Evolutionary conservation across 441 rosid species (phyloP).

Genomic region (Adansonia gregorii): DNA sequence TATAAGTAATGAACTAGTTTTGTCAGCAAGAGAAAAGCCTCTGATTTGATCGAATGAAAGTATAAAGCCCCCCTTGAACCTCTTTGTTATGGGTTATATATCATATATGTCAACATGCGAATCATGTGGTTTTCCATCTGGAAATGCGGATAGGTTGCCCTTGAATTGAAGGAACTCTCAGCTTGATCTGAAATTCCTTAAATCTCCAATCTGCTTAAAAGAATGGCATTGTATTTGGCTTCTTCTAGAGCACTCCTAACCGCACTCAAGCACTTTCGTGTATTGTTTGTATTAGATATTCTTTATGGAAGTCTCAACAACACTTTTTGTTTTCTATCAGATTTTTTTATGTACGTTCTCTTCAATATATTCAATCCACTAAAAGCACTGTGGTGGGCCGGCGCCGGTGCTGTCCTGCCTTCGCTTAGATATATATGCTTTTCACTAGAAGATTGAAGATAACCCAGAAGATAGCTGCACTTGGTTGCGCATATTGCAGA

Average conservation of each 20-base stretch:
- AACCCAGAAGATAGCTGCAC: background rate
- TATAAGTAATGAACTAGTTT: conserved; percentile 4
- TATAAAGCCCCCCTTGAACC: background rate
- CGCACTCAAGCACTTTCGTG: background rate
- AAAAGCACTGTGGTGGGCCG: conserved; percentile 14
- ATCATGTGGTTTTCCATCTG: no score
- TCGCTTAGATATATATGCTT: background rate
- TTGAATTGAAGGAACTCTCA: conserved; percentile 1
- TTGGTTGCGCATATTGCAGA: background rate
- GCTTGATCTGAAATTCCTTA: background rate
- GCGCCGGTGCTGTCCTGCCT: background rate
- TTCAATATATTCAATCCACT: conserved; percentile 17
- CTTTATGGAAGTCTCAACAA: background rate
- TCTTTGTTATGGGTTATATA: background rate
- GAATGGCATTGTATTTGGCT: conserved; percentile 12
- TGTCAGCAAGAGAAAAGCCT: background rate
- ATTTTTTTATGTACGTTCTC: background rate
- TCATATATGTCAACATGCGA: no score
- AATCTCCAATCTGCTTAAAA: background rate
- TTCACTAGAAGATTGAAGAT: background rate
- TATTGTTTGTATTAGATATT: conserved; percentile 12
- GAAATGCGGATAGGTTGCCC: background rate
- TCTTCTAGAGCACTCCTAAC: conserved; percentile 11
- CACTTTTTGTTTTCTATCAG: background rate
- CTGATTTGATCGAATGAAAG: conserved; percentile 6